These are phyloP conservation scores for Ogataea pilisensis DNA, from an alignment of 805 yeast genomes.

Conservation along the genomic window DNA sequence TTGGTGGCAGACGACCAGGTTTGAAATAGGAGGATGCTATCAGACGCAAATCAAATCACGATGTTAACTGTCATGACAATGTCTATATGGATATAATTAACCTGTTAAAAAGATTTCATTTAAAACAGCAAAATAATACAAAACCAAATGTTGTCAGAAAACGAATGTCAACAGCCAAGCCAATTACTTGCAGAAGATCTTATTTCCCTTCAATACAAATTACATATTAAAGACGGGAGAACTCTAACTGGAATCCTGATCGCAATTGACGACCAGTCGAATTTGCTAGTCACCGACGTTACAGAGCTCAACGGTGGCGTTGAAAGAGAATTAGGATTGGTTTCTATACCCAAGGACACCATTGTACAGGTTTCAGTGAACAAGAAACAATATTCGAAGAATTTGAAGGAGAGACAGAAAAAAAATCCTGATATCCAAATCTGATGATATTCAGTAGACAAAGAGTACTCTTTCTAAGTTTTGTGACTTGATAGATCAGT, in stretches of 20 bases:
- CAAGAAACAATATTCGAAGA: constrained; percentile 18
- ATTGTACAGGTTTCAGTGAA: constrained; percentile 30
- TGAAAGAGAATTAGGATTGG: constrained; percentile 44
- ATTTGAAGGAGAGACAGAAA: constrained; percentile 1
- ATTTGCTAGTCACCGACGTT: constrained; percentile 37
- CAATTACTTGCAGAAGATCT: constrained; percentile 25
- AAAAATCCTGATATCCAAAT: neutral
- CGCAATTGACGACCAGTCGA: constrained; percentile 42
- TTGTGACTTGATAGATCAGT: too few species aligned
- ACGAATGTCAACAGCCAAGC: constrained; percentile 3
- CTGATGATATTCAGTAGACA: neutral
- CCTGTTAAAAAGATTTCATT: neutral
- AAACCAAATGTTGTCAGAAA: neutral
- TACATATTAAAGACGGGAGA: constrained; percentile 31
- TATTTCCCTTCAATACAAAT: constrained; percentile 29
- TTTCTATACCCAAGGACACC: constrained; percentile 46
- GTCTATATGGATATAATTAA: neutral
- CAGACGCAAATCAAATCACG: too few species aligned
- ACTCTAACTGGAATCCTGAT: constrained; percentile 35
- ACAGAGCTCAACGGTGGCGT: constrained; percentile 25
- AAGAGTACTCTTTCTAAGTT: too few species aligned
- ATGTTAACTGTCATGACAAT: too few species aligned
- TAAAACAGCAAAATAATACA: neutral
- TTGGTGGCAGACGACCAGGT: too few species aligned
- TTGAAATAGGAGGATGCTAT: too few species aligned